These are phyloP conservation scores for Collybia nuda DNA, from an alignment of 768 basidiomycete species.

Conservation along the genomic window DNA sequence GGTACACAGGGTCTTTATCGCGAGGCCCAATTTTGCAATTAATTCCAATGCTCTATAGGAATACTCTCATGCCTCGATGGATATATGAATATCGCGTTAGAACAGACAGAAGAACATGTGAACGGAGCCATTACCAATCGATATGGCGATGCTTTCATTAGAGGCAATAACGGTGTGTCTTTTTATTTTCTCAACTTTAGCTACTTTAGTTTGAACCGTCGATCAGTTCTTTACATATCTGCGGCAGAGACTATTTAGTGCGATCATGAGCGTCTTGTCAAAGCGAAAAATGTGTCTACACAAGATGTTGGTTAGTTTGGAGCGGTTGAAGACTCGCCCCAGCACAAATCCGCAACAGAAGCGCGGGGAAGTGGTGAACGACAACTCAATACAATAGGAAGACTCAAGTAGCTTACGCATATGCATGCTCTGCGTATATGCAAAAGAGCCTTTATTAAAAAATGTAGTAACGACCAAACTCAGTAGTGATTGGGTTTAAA, in stretches of 20 bases:
- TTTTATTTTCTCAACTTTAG: background rate
- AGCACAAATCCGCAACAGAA: too few relatives aligned
- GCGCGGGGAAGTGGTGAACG: too few relatives aligned
- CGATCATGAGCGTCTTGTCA: too few relatives aligned
- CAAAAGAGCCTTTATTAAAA: too few relatives aligned
- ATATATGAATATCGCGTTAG: conserved; percentile 98
- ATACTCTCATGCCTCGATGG: conserved; percentile 94
- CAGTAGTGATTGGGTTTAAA: too few relatives aligned
- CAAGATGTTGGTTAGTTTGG: too few relatives aligned
- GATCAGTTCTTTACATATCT: conserved; percentile 75
- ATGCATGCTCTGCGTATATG: too few relatives aligned
- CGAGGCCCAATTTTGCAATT: background rate
- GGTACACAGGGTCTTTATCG: conserved; percentile 46
- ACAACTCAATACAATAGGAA: too few relatives aligned
- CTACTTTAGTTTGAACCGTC: conserved; percentile 4
- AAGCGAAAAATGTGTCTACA: too few relatives aligned
- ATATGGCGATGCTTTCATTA: conserved; percentile 95
- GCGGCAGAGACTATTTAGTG: conserved; percentile 56
- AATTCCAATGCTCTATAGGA: conserved; percentile 43
- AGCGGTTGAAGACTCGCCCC: too few relatives aligned
- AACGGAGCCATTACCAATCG: conserved; percentile 83
- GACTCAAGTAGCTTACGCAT: too few relatives aligned
- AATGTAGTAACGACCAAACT: too few relatives aligned
- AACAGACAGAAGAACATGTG: conserved; percentile 96
- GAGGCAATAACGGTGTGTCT: conserved; percentile 83